Conservation (phyloP, 2,329 filamentous ascomycete genomes). For the Trichoderma simmonsii region DNA sequence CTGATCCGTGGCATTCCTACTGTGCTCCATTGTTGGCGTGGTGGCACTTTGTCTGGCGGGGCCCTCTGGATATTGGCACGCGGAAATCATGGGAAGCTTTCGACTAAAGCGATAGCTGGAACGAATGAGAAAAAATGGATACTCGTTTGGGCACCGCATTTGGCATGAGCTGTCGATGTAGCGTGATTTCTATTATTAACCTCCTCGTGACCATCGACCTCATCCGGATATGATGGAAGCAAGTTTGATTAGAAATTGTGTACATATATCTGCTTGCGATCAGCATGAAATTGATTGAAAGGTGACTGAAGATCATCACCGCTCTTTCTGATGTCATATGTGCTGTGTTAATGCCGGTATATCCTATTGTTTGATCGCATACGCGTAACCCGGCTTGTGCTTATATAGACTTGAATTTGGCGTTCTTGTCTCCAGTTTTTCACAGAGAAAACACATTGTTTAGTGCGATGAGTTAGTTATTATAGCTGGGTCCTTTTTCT, state of each 20-base stretch:
- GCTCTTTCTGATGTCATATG: background rate
- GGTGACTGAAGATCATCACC: background rate
- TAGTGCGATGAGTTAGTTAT: background rate
- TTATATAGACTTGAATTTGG: background rate
- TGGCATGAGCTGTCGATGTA: background rate
- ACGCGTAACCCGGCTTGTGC: background rate
- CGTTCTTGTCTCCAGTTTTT: background rate
- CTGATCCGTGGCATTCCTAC: slow-evolving; percentile 1
- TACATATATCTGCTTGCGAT: background rate
- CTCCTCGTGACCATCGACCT: slow-evolving; percentile 3
- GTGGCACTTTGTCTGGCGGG: slow-evolving; percentile 1
- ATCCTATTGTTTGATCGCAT: background rate
- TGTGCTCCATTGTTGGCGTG: background rate
- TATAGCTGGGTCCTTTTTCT: background rate
- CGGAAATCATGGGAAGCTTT: background rate
- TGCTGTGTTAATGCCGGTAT: background rate
- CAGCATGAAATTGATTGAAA: background rate
- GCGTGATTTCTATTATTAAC: background rate
- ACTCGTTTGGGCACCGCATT: background rate
- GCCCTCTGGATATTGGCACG: background rate
- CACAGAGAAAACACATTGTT: background rate
- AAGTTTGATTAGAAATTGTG: background rate
- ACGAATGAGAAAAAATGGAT: background rate
- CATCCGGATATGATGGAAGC: background rate
- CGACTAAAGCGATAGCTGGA: background rate